A percentile compares a stretch with the other conserved stretches of the same genome.
Evolutionary conservation across 495 filamentous ascomycete species (phyloP).

Genomic region (Jackrogersella multiformis): DNA sequence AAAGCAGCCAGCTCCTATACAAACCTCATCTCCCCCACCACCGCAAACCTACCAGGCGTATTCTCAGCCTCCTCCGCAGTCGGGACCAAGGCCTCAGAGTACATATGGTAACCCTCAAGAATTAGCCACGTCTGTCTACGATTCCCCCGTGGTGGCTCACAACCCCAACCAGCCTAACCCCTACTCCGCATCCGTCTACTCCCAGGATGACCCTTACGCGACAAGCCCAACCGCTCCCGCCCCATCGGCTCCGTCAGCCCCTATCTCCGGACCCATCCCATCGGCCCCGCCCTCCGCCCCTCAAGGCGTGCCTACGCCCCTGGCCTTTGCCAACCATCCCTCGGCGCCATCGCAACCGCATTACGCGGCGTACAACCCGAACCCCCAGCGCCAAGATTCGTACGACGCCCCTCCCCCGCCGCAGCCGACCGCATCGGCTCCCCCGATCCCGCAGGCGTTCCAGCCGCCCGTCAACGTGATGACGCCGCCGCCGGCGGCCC

Average conservation of each 20-base stretch:
- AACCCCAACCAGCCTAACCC: constrained; percentile 55
- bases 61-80: constrained; percentile 54
- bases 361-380: constrained; percentile 55
- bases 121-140: constrained; percentile 83
- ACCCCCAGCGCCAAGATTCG: constrained; percentile 49
- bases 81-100: constrained; percentile 69
- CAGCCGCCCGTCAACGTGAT: constrained; percentile 56
- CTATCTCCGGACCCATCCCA: constrained; percentile 23
- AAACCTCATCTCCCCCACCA: constrained; percentile 55
- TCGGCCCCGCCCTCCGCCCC: constrained; percentile 35
- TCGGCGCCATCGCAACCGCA: constrained; percentile 47
- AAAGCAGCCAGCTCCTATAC: constrained; percentile 58
- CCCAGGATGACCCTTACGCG: constrained; percentile 64
- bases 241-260: constrained; percentile 36
- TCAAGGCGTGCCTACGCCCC: constrained; percentile 42
- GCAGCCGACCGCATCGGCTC: constrained; percentile 47
- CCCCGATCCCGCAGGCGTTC: constrained; percentile 52
- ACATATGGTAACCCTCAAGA: constrained; percentile 84
- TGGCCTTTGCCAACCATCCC: constrained; percentile 32
- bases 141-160: constrained; percentile 75
- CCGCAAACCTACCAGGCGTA: constrained; percentile 53
- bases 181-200: constrained; percentile 69
- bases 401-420: constrained; percentile 54
- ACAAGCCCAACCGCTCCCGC: constrained; percentile 44
- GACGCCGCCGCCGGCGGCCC: constrained; percentile 53